phyloP scores from a whole-genome alignment of 345 rosid species.

The Populus euphratica region DNA sequence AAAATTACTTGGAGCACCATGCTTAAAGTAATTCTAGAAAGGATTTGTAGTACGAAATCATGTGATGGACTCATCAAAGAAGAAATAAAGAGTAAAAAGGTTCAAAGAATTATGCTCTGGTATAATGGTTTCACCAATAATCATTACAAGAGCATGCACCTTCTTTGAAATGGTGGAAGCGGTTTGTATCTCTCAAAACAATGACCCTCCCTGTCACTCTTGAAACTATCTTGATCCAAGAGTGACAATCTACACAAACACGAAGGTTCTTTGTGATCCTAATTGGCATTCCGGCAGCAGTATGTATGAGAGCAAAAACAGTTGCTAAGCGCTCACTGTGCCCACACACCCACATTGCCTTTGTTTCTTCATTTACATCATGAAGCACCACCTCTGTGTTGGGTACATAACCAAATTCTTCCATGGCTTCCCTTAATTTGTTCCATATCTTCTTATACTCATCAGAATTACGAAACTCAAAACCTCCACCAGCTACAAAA shows the following conservation, averaged over 20 bases:
- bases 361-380: conserved; percentile 37
- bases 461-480: conserved; percentile 20
- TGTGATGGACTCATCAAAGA: neutral
- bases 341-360: conserved; percentile 19
- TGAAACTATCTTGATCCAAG: conserved; percentile 32
- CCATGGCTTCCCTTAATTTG: conserved; percentile 23
- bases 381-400: conserved; percentile 33
- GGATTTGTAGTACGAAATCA: no score
- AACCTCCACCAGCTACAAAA: conserved; percentile 21
- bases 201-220: conserved; percentile 27
- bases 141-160: conserved; percentile 37
- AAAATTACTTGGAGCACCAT: no score
- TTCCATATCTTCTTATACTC: conserved; percentile 19
- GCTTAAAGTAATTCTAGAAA: no score
- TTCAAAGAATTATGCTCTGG: neutral
- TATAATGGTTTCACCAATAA: conserved; percentile 9
- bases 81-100: neutral
- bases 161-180: conserved; percentile 41
- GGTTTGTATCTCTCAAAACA: conserved; percentile 30
- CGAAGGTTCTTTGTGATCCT: conserved; percentile 39
- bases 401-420: conserved; percentile 31
- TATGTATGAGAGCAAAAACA: conserved; percentile 29
- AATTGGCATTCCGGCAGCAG: conserved; percentile 23
- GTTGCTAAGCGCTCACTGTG: conserved; percentile 35
- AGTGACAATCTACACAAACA: conserved; percentile 37